Evolutionary conservation across 495 filamentous ascomycete genomes (phyloP).

Genomic region (Hyphodiscus hymeniophilus): DNA sequence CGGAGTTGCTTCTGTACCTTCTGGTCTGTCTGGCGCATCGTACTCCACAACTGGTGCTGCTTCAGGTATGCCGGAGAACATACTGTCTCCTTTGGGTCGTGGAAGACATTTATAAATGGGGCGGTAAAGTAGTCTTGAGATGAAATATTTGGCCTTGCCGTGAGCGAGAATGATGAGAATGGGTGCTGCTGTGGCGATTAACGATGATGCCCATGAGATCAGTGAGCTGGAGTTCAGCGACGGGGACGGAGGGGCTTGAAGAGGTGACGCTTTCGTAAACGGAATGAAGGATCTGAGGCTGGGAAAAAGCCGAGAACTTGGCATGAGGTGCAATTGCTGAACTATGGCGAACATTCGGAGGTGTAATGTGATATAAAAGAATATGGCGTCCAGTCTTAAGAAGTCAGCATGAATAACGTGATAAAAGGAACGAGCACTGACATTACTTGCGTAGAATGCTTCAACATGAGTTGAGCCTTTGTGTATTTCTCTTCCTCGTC

Average conservation of each 20-base stretch:
- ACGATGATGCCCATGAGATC: not conserved
- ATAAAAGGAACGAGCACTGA: not conserved
- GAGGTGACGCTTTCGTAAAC: conserved; percentile 37
- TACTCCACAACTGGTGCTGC: conserved; percentile 10
- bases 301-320: conserved; percentile 31
- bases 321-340: conserved; percentile 39
- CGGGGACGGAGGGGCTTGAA: conserved; percentile 21
- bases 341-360: conserved; percentile 38
- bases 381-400: conserved; percentile 11
- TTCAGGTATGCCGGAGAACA: conserved; percentile 10
- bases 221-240: conserved; percentile 1
- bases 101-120: conserved; percentile 20
- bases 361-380: conserved; percentile 33
- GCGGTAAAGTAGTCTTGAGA: conserved; percentile 12
- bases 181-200: conserved; percentile 9
- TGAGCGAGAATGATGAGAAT: conserved; percentile 14
- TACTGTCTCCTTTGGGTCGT: conserved; percentile 18
- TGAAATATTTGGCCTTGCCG: conserved; percentile 12
- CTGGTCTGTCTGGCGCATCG: conserved; percentile 14
- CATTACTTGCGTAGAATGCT: not conserved
- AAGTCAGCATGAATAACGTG: not conserved
- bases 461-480: not conserved
- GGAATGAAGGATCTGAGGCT: conserved; percentile 38
- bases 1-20: not conserved
- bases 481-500: conserved; percentile 10